Base-by-base conservation (phyloP, 306 rosid genomes). In the Purshia tridentata region DNA sequence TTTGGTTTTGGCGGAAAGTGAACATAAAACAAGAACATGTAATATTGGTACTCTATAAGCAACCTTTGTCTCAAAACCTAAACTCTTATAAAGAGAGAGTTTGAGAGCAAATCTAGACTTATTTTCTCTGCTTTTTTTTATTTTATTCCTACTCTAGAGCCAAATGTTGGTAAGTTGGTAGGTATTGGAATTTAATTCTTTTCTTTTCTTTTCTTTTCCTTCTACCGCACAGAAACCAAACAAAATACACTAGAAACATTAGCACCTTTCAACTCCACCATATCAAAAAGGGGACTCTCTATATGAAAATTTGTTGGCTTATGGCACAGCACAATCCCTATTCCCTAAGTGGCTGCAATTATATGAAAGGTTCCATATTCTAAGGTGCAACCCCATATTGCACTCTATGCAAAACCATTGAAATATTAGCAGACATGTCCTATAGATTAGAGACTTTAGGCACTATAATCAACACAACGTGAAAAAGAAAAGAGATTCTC, bases 401-500 rank as follows among this genome's bases (percentile, higher is more conserved):
- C 51, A 54, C 12, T 52, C 50, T 1, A 14, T 57, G 76, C 56
- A 45, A 57, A 73, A 51, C 40, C 69, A 49, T 4, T 18, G 2
- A 53, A 53, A 55, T 42, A 68, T 68, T n/a, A 29, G 35, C 35
- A 29, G 35, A 29, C 2, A 2, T 37, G 15, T n/a, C 55, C 48
- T 68, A 45, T 45, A 4, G 37, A 39, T 55, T 4, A 41, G 16
- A 55, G 0, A 19, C 0, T 40, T 69, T 41, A 41, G 13, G 42
- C 45, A 4, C n/a, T 22, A 61, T 50, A 45, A 6, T 78, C 59
- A 63, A 49, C 69, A 78, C 15, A 45, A 70, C 69, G 63, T 55
- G 20, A 69, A 29, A 29, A 29, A 78, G 53, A 70, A 16, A 65
- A 49, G 53, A 29, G 9, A 73, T 69, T 81, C 68, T 49, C 58